These are phyloP conservation scores for Tympanopsis confertula DNA, from an alignment of 2,329 filamentous ascomycete genomes.

Conservation along the genomic window DNA sequence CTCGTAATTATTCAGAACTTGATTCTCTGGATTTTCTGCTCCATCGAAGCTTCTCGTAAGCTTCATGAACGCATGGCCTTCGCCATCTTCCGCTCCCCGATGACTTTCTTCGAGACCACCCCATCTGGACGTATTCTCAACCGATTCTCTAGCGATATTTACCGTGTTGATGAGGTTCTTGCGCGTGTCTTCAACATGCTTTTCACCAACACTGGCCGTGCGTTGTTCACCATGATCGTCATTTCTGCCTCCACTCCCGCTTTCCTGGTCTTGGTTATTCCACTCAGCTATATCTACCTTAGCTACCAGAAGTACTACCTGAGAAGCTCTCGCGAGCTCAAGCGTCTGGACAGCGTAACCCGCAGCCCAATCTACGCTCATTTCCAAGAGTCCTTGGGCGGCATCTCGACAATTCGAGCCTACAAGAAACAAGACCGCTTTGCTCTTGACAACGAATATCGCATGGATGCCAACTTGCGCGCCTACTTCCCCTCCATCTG, in stretches of 20 bases:
- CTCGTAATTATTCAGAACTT: conserved; percentile 86
- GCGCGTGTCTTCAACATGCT: conserved; percentile 95
- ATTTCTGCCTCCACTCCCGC: conserved; percentile 72
- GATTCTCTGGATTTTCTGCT: conserved; percentile 98
- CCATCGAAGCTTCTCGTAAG: conserved; percentile 94
- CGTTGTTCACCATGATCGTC: conserved; percentile 73
- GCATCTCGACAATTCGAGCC: conserved; percentile 87
- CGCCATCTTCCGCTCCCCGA: conserved; percentile 92
- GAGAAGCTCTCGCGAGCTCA: conserved; percentile 87
- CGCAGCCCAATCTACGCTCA: conserved; percentile 95
- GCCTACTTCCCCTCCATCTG: not conserved
- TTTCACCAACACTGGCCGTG: conserved; percentile 64
- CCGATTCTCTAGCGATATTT: conserved; percentile 68
- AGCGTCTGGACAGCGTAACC: conserved; percentile 88
- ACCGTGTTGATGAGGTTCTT: conserved; percentile 80
- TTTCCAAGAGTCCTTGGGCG: conserved; percentile 92
- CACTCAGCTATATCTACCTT: conserved; percentile 70
- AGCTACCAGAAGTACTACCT: conserved; percentile 97
- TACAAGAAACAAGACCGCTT: conserved; percentile 65
- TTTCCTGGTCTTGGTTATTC: conserved; percentile 72
- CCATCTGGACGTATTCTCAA: conserved; percentile 94
- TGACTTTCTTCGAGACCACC: conserved; percentile 98
- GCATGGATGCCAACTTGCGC: conserved; percentile 1
- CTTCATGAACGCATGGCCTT: conserved; percentile 95
- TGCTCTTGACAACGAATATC: conserved; percentile 2